These are phyloP conservation scores for Tetrapisispora phaffii DNA, from an alignment of 805 yeast genomes.

Conservation along the genomic window DNA sequence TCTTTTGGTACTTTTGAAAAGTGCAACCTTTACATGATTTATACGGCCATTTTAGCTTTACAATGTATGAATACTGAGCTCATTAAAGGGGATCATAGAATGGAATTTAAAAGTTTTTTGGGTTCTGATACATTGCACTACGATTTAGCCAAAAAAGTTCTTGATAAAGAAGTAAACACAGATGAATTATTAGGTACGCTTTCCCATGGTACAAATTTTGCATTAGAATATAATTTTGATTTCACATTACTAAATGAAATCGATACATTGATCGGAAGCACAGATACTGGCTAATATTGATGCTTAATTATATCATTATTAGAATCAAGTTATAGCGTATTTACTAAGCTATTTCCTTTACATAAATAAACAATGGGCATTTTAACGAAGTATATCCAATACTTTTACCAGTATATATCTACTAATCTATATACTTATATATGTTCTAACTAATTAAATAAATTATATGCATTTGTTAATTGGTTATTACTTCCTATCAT, in stretches of 20 bases:
- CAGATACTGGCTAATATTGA: neutral
- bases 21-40: constrained; percentile 23
- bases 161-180: constrained; percentile 18
- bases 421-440: no score
- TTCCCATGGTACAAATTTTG: constrained; percentile 24
- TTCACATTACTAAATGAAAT: constrained; percentile 25
- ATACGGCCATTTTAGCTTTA: constrained; percentile 19
- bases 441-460: neutral
- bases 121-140: constrained; percentile 17
- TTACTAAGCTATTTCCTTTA: no score
- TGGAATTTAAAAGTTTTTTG: constrained; percentile 14
- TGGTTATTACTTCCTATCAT: neutral
- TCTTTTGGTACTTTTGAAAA: constrained; percentile 16
- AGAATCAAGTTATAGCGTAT: no score
- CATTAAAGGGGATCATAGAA: constrained; percentile 10
- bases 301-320: no score
- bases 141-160: constrained; percentile 21
- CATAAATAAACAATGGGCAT: neutral
- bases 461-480: neutral
- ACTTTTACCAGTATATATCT: neutral
- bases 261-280: constrained; percentile 19
- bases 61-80: constrained; percentile 23
- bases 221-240: constrained; percentile 25
- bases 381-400: neutral
- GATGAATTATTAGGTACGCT: constrained; percentile 21